Conservation (phyloP, 2,329 filamentous ascomycete genomes). For the Ramularia endophylla region DNA sequence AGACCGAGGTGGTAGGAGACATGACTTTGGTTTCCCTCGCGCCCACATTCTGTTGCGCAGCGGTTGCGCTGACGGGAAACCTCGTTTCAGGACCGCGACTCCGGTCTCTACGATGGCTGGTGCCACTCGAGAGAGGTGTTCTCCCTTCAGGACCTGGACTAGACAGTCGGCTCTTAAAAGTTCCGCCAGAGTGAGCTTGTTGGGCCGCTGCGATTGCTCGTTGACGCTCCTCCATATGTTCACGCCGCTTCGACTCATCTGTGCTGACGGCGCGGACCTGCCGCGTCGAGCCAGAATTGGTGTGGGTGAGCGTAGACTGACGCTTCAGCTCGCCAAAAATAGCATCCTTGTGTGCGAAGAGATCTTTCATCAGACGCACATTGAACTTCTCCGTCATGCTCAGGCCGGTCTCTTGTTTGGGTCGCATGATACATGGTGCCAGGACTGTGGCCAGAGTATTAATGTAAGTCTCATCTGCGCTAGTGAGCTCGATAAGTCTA, state of each 20-base stretch:
- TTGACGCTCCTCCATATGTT: constrained; percentile 89
- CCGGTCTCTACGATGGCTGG: constrained; percentile 67
- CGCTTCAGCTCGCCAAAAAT: constrained; percentile 97
- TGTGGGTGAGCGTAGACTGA: constrained; percentile 65
- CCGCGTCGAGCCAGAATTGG: constrained; percentile 53
- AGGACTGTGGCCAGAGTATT: constrained; percentile 66
- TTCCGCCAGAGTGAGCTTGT: constrained; percentile 23
- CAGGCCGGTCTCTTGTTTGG: constrained; percentile 78
- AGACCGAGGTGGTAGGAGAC: constrained; percentile 26
- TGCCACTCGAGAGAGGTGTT: constrained; percentile 18
- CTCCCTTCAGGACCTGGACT: constrained; percentile 36
- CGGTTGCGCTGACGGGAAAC: constrained; percentile 63
- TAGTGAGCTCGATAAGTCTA: constrained; percentile 90
- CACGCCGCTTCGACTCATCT: constrained; percentile 90
- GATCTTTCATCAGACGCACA: constrained; percentile 81
- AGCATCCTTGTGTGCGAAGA: constrained; percentile 88
- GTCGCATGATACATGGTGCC: constrained; percentile 81
- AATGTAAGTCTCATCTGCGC: constrained; percentile 84
- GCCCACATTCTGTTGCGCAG: constrained; percentile 37
- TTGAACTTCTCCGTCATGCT: constrained; percentile 95
- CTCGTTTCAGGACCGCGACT: constrained; percentile 63
- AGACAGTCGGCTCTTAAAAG: constrained; percentile 41
- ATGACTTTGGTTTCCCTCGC: constrained; percentile 35
- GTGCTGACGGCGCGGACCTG: constrained; percentile 79
- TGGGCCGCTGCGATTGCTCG: constrained; percentile 60